phyloP scores from a whole-genome alignment of 306 rosid species.

The Cucurbita maxima region DNA sequence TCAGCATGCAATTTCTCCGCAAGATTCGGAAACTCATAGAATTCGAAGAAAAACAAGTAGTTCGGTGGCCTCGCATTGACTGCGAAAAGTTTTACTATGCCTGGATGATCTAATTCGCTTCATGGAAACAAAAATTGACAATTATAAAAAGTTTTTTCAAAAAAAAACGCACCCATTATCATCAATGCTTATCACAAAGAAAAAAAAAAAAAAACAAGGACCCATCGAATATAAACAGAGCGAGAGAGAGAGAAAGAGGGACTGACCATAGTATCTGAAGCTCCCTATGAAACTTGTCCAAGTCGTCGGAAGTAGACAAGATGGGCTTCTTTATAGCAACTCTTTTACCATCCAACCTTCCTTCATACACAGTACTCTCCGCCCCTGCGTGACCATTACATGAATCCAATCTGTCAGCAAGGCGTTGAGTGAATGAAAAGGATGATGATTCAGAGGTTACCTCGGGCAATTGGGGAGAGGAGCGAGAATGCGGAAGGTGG shows the following conservation, averaged over 20 bases:
- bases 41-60: slow-evolving; percentile 75
- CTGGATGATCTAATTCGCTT: slow-evolving; percentile 68
- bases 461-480: slow-evolving; percentile 69
- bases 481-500: slow-evolving; percentile 57
- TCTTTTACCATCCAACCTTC: slow-evolving; percentile 45
- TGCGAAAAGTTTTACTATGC: slow-evolving; percentile 52
- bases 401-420: background rate
- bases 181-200: background rate
- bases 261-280: slow-evolving; percentile 65
- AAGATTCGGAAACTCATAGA: slow-evolving; percentile 49
- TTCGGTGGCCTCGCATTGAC: slow-evolving; percentile 89
- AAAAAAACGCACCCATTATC: background rate
- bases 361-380: slow-evolving; percentile 81
- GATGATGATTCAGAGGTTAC: slow-evolving; percentile 9
- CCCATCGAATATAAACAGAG: background rate
- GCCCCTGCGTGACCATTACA: slow-evolving; percentile 29
- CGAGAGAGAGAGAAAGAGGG: background rate
- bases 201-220: background rate
- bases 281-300: slow-evolving; percentile 71
- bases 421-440: background rate
- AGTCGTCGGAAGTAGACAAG: slow-evolving; percentile 57
- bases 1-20: slow-evolving; percentile 52
- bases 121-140: slow-evolving; percentile 9
- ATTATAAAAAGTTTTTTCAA: no score
- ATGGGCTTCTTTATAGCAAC: slow-evolving; percentile 86